These are phyloP conservation scores for Blumeriella jaapii DNA, from an alignment of 2,329 filamentous ascomycete species.

Conservation along the genomic window DNA sequence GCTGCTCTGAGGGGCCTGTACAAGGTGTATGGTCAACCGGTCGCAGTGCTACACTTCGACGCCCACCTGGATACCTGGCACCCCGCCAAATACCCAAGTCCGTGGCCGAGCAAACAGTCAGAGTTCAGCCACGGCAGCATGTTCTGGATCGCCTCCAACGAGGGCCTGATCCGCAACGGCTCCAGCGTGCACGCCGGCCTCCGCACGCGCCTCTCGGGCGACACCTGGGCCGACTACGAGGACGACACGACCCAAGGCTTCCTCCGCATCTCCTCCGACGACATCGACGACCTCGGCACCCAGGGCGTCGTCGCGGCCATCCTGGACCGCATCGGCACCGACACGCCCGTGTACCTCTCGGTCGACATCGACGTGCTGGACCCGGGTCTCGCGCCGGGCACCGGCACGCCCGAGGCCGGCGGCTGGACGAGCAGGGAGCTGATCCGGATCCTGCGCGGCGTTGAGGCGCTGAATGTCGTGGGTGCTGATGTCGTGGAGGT, in stretches of 20 bases:
- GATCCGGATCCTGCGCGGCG: constrained; percentile 68
- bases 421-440: constrained; percentile 87
- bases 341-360: constrained; percentile 69
- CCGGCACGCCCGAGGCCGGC: constrained; percentile 80
- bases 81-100: constrained; percentile 58
- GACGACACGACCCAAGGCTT: constrained; percentile 68
- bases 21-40: constrained; percentile 46
- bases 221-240: constrained; percentile 55
- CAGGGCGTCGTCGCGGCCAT: constrained; percentile 60
- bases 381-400: constrained; percentile 58
- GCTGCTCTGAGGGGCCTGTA: constrained; percentile 57
- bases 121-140: constrained; percentile 83
- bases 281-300: constrained; percentile 73
- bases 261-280: constrained; percentile 69
- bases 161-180: constrained; percentile 65
- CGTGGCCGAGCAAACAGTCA: constrained; percentile 59
- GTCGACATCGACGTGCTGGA: constrained; percentile 77
- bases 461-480: constrained; percentile 75
- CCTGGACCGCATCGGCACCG: constrained; percentile 57
- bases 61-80: constrained; percentile 31
- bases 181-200: constrained; percentile 74
- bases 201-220: constrained; percentile 61
- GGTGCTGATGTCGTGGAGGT: constrained; percentile 89
- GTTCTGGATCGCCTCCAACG: constrained; percentile 79
- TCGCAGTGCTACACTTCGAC: constrained; percentile 67